Evolutionary conservation across 2,329 filamentous ascomycete species (phyloP).

Genomic region (Trichoderma sp.): DNA sequence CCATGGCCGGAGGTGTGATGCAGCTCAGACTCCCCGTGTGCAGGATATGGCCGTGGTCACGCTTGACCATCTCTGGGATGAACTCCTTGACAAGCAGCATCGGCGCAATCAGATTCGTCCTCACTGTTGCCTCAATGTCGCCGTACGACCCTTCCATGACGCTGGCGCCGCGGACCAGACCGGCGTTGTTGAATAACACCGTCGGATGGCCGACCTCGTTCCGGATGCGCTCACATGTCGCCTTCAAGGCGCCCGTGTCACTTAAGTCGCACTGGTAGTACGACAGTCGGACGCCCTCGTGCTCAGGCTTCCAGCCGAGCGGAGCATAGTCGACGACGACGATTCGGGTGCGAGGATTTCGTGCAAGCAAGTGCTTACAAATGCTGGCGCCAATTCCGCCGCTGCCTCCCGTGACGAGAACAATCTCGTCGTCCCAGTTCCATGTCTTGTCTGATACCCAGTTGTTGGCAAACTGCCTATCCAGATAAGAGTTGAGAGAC

Average conservation of each 20-base stretch:
- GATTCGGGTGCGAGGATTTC: conserved; percentile 34
- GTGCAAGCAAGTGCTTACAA: conserved; percentile 32
- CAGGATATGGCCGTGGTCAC: conserved; percentile 65
- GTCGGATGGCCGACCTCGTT: conserved; percentile 42
- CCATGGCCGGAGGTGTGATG: conserved; percentile 53
- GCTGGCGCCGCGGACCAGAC: conserved; percentile 34
- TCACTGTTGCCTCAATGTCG: conserved; percentile 36
- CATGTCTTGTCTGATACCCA: conserved; percentile 31
- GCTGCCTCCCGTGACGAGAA: conserved; percentile 44
- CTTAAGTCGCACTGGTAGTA: conserved; percentile 43
- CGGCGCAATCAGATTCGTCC: conserved; percentile 58
- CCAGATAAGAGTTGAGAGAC: conserved; percentile 31
- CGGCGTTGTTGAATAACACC: conserved; percentile 42
- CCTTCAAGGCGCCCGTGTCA: conserved; percentile 34
- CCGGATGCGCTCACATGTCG: conserved; percentile 35
- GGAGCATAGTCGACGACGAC: conserved; percentile 41
- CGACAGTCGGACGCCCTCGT: conserved; percentile 26
- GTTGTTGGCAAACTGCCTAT: conserved; percentile 33
- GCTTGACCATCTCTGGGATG: conserved; percentile 57
- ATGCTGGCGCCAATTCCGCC: conserved; percentile 44
- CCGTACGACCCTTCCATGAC: conserved; percentile 35
- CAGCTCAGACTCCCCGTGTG: conserved; percentile 62
- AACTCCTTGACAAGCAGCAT: conserved; percentile 61
- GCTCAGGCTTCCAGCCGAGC: conserved; percentile 33
- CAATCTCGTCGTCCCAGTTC: conserved; percentile 43